Percentiles rank a stretch among this genome's conserved stretches.
Conservation (phyloP, 305 asterid genomes). For the Petunia hybrid region DNA sequence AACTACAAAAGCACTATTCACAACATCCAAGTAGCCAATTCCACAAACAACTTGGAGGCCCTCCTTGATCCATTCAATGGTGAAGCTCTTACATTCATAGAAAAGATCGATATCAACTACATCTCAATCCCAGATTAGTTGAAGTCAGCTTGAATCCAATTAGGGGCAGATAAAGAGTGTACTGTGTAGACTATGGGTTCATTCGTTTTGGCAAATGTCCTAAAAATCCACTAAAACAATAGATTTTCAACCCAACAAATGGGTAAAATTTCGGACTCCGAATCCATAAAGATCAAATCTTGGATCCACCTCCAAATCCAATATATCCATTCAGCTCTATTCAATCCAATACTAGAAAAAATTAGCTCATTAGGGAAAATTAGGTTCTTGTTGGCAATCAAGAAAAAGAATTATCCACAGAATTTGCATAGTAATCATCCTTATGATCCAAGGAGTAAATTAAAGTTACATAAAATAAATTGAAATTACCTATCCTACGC, state of each 20-base stretch:
- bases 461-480: background rate
- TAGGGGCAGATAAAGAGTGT: no score
- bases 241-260: no score
- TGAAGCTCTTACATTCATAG: conserved; percentile 1
- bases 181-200: no score
- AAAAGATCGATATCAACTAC: background rate
- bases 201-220: no score
- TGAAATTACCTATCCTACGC: background rate
- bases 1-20: background rate
- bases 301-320: background rate
- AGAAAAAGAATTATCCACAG: background rate
- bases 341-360: background rate
- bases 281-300: no score
- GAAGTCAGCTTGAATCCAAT: background rate
- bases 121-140: background rate
- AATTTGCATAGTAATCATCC: background rate
- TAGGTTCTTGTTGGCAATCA: no score
- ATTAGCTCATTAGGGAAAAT: background rate
- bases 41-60: background rate
- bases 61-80: background rate
- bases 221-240: no score
- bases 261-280: no score
- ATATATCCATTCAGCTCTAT: background rate
- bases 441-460: background rate
- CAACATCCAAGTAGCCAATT: background rate